phyloP scores from a whole-genome alignment of 768 basidiomycete genomes.

The Rhodotorula paludigena region DNA sequence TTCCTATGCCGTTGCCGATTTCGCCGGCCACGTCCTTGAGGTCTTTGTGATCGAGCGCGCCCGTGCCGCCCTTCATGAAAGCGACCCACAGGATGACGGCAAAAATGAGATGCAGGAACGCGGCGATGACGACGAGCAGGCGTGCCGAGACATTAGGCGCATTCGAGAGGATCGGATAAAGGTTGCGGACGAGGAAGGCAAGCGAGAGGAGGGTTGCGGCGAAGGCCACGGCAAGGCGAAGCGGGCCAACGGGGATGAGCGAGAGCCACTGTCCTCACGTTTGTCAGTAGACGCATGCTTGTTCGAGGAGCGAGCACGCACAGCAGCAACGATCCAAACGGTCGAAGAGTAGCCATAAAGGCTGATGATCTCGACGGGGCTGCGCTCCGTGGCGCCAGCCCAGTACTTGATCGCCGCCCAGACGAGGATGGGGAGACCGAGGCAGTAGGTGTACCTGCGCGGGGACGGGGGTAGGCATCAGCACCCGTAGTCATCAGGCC shows the following conservation, averaged over 20 bases:
- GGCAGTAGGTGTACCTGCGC: conserved; percentile 71
- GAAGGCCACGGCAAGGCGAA: conserved; percentile 53
- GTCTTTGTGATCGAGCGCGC: conserved; percentile 4
- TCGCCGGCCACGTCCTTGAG: conserved; percentile 3
- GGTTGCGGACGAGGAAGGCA: conserved; percentile 74
- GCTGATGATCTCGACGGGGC: conserved; percentile 61
- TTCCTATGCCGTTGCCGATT: conserved; percentile 2
- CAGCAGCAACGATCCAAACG: conserved; percentile 79
- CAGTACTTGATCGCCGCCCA: conserved; percentile 78
- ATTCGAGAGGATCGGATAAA: conserved; percentile 81
- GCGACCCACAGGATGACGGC: conserved; percentile 80
- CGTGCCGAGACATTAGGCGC: conserved; percentile 80
- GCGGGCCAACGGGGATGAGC: conserved; percentile 20
- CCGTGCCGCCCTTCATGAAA: conserved; percentile 55
- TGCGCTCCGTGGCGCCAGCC: conserved; percentile 83
- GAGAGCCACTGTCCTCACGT: conserved; percentile 23
- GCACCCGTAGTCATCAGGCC: not conserved
- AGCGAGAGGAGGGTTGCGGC: conserved; percentile 74
- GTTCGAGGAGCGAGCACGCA: conserved; percentile 52
- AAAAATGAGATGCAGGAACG: conserved; percentile 67
- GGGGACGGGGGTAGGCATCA: not conserved
- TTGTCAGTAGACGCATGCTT: not conserved
- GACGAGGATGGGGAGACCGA: conserved; percentile 71
- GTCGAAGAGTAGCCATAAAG: conserved; percentile 60
- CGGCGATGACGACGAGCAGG: conserved; percentile 71